Evolutionary conservation across 345 rosid species (phyloP).

Genomic region (Dipteronia sinensis): DNA sequence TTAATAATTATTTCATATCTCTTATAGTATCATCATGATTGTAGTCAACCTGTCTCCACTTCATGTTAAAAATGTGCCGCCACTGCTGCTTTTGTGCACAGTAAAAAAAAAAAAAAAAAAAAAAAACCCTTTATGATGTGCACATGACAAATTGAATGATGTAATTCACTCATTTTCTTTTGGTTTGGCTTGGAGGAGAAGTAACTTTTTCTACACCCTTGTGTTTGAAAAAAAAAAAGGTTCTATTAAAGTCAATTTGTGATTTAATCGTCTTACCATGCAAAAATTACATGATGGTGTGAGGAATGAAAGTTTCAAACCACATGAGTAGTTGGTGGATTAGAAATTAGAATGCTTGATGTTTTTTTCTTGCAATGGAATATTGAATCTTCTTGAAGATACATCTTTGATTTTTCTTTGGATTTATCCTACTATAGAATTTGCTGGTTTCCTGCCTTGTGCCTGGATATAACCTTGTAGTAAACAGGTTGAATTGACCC

Average conservation of each 20-base stretch:
- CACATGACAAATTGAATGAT: background rate
- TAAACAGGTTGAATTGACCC: background rate
- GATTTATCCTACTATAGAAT: background rate
- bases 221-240: conserved; percentile 2
- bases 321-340: background rate
- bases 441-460: background rate
- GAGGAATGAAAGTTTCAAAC: background rate
- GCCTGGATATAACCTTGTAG: conserved; percentile 5
- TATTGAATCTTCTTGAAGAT: background rate
- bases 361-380: background rate
- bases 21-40: too few species aligned
- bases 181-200: background rate
- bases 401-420: conserved; percentile 8
- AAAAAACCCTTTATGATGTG: background rate
- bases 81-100: background rate
- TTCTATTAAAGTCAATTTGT: background rate
- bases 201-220: background rate
- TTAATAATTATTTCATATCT: background rate
- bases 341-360: background rate
- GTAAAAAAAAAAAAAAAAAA: background rate
- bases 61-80: background rate
- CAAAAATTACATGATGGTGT: background rate
- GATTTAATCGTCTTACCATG: background rate
- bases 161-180: background rate
- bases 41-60: background rate